Conservation (phyloP, 805 yeast genomes). For the Starmerella stigmatis region DNA sequence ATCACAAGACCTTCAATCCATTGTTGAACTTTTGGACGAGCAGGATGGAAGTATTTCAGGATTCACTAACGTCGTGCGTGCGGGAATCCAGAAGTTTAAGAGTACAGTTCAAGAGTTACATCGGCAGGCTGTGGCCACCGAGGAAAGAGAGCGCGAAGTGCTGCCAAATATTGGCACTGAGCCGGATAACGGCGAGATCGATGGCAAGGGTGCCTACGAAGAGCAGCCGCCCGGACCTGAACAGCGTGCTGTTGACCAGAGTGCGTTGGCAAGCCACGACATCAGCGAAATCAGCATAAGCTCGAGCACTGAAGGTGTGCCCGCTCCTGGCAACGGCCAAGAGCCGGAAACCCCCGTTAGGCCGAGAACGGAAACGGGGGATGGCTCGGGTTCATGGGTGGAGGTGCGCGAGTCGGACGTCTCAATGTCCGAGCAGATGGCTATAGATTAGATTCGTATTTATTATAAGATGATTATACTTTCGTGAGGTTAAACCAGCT, state of each 20-base stretch:
- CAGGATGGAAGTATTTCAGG: neutral
- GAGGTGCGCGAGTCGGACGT: neutral
- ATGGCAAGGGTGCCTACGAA: too few relatives aligned
- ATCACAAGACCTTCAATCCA: neutral
- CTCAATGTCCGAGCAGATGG: neutral
- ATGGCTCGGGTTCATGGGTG: slow-evolving; percentile 2
- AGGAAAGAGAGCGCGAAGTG: neutral
- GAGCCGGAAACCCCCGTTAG: neutral
- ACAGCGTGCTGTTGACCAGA: too few relatives aligned
- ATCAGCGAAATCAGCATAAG: neutral
- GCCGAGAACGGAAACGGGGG: neutral
- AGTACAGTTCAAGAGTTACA: neutral
- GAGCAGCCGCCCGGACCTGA: too few relatives aligned
- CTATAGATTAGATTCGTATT: neutral
- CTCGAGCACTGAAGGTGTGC: neutral
- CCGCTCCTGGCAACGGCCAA: neutral
- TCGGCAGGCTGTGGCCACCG: neutral
- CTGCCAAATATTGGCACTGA: neutral
- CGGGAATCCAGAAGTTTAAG: neutral
- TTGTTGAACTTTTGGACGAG: neutral
- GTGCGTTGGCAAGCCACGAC: too few relatives aligned
- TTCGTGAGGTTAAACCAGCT: too few relatives aligned
- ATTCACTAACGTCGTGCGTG: neutral
- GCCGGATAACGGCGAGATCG: too few relatives aligned
- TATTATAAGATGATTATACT: too few relatives aligned